Evolutionary conservation across 2,329 filamentous ascomycete genomes (phyloP), one percentile per base, ranked within the genome.

Genomic region (Ambrosiella cleistominuta): DNA sequence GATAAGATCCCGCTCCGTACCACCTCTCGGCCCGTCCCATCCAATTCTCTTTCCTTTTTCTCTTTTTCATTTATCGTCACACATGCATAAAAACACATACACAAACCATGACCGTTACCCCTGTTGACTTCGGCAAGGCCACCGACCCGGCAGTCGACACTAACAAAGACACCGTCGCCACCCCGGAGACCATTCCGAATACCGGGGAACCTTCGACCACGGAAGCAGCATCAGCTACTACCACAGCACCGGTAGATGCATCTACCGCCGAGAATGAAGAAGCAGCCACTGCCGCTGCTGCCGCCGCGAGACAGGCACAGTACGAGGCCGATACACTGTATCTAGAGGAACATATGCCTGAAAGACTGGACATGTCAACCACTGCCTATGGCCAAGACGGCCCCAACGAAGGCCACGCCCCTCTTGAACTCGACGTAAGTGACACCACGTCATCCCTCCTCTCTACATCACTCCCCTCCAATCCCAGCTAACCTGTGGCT

Each of bases 281-380:
- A 3, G 47, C 35, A 11, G 47, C 54, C 6, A 11, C 58, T 40
- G 55, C 40, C 5, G 27, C 54, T 11, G n/a, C 58, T 36, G 55
- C 40, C 5, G 27, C 38, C 7, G 17, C 55, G 15, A 49, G 55
- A 19, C 55, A 37, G 11, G 59, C 59, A 11, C 55, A 56, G 39
- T 60, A 60, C 36, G 59, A 60, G 7, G 56, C 55, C 6, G 59
- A 60, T 27, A 57, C 59, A 15, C 45, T 60, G 17, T 60, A 60
- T 15, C 59, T 60, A 7, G 59, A 60, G 27, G 59, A 60, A 44
- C 59, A 60, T 51, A 57, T 60, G 59, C 59, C 59, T 12, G 51
- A 60, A 12, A 37, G 55, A 9, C 56, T 60, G 17, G 59, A 60
- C 45, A 54, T 60, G 42, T 60, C 59, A 27, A 60, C 59, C 9